Percentiles rank a stretch among this genome's conserved stretches.
These are phyloP conservation scores for Drosera spatulata DNA, from an alignment of 179 eudicot genomes.

Conservation along the genomic window DNA sequence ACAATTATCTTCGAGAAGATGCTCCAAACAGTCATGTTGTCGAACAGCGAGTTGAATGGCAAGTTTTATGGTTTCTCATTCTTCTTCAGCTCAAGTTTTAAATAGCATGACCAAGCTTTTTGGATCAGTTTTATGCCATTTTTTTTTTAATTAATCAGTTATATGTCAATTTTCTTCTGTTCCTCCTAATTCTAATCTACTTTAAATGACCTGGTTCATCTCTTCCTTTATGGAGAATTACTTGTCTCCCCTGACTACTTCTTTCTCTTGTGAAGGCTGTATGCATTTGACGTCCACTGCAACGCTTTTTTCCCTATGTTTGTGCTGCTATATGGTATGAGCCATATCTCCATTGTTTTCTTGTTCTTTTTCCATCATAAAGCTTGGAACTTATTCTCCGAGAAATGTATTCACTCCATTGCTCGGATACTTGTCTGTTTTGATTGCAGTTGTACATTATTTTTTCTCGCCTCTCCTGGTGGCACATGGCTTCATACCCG, in stretches of 20 bases:
- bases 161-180: no score
- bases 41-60: conserved; percentile 99
- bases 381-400: not conserved
- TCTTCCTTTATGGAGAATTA: no score
- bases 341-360: not conserved
- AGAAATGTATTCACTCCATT: not conserved
- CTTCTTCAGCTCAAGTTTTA: not conserved
- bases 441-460: conserved; percentile 77
- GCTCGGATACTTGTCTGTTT: not conserved
- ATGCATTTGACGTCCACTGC: conserved; percentile 99
- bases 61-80: conserved; percentile 24
- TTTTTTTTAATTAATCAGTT: no score
- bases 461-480: conserved; percentile 90
- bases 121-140: no score
- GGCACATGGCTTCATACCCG: conserved; percentile 93
- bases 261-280: conserved; percentile 55
- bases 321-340: conserved; percentile 79
- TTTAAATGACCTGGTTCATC: no score
- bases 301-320: conserved; percentile 98
- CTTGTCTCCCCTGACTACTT: conserved; percentile 6
- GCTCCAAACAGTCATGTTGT: conserved; percentile 92
- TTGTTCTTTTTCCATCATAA: not conserved
- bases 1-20: conserved; percentile 91
- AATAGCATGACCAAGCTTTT: not conserved
- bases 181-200: no score